Evolutionary conservation across 2,329 filamentous ascomycete species (phyloP).

Genomic region (Talaromyces verruculosus): DNA sequence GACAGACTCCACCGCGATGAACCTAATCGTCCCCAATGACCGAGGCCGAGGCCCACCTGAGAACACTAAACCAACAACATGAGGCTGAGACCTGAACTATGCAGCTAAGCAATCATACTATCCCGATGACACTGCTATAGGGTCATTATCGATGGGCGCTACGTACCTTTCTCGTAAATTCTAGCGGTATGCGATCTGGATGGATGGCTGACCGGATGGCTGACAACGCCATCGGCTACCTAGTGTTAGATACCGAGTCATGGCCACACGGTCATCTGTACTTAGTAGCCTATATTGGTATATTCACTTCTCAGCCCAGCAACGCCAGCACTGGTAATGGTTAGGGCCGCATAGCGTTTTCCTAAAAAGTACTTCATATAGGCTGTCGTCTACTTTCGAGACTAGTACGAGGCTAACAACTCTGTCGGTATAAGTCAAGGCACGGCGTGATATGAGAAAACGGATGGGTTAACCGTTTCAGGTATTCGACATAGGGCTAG

Average conservation of each 20-base stretch:
- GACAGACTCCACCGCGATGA: not conserved
- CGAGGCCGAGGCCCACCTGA: not conserved
- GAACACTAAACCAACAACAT: not conserved
- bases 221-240: not conserved
- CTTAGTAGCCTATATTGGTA: not conserved
- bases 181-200: not conserved
- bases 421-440: not conserved
- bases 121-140: not conserved
- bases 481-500: not conserved
- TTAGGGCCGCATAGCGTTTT: not conserved
- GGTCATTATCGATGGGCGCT: not conserved
- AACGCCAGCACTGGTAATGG: not conserved
- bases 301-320: not conserved
- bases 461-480: not conserved
- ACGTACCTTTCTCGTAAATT: not conserved
- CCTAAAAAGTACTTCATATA: not conserved
- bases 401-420: not conserved
- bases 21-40: constrained; percentile 34
- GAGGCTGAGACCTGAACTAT: not conserved
- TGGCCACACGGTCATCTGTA: not conserved
- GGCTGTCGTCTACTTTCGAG: not conserved
- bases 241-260: not conserved
- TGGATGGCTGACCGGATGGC: not conserved
- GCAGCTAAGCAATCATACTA: not conserved
- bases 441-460: not conserved